These are phyloP conservation scores for Ceratobasidium sp. DNA, from an alignment of 1,284 basidiomycete genomes.

Conservation along the genomic window DNA sequence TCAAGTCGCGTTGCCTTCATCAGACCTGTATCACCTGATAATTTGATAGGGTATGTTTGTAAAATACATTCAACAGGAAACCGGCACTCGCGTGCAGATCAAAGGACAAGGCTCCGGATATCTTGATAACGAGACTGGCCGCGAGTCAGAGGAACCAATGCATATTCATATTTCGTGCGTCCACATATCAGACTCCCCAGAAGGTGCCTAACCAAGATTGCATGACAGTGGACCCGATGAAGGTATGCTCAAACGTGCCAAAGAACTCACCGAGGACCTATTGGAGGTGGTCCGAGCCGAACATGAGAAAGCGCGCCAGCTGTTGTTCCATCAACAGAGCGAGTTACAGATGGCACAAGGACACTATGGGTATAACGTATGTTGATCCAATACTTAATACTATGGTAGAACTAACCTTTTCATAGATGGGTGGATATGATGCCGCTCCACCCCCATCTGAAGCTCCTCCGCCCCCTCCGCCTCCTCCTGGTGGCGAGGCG, in stretches of 20 bases:
- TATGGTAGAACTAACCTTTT: neutral
- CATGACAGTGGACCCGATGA: slow-evolving; percentile 82
- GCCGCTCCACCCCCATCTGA: slow-evolving; percentile 60
- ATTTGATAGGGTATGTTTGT: slow-evolving; percentile 86
- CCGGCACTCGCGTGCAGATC: slow-evolving; percentile 96
- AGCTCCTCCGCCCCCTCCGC: slow-evolving; percentile 58
- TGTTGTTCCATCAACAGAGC: slow-evolving; percentile 75
- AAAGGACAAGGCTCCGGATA: slow-evolving; percentile 96
- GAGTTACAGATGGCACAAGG: slow-evolving; percentile 80
- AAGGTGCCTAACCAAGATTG: slow-evolving; percentile 38
- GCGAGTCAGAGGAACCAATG: slow-evolving; percentile 91
- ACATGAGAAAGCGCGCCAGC: slow-evolving; percentile 77
- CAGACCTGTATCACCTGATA: neutral
- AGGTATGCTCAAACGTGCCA: slow-evolving; percentile 84
- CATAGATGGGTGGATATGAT: slow-evolving; percentile 23
- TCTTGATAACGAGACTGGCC: slow-evolving; percentile 91
- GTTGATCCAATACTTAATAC: neutral
- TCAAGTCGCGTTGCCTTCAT: neutral
- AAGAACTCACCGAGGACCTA: slow-evolving; percentile 87
- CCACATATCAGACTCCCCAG: slow-evolving; percentile 14
- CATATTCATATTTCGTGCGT: slow-evolving; percentile 92
- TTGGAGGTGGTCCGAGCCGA: slow-evolving; percentile 85
- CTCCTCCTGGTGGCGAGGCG: slow-evolving; percentile 61
- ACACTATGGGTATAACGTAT: slow-evolving; percentile 72
- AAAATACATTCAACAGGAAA: slow-evolving; percentile 98